A percentile compares a stretch with the other conserved stretches of the same genome.
Evolutionary conservation across 2,329 filamentous ascomycete genomes (phyloP).

Genomic region (Cercospora citrullina): DNA sequence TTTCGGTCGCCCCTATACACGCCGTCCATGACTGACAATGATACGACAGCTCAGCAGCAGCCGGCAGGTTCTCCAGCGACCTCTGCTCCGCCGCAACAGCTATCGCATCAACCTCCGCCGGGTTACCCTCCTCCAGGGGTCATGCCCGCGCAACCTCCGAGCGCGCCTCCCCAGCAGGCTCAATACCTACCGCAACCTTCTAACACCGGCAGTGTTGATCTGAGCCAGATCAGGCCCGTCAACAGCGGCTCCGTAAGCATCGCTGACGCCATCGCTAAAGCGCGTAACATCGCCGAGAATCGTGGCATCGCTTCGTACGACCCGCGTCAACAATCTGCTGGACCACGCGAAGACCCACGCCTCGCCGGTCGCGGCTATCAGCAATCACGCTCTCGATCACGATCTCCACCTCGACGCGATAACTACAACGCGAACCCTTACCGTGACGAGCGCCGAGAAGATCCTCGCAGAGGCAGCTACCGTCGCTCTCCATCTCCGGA

Average conservation of each 20-base stretch:
- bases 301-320: conserved; percentile 63
- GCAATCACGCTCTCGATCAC: conserved; percentile 65
- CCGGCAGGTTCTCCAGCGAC: conserved; percentile 36
- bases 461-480: conserved; percentile 58
- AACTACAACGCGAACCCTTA: conserved; percentile 70
- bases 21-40: conserved; percentile 8
- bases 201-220: conserved; percentile 72
- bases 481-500: conserved; percentile 71
- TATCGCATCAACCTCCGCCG: conserved; percentile 42
- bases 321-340: conserved; percentile 34
- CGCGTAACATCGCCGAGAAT: conserved; percentile 76
- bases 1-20: neutral
- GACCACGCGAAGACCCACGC: conserved; percentile 47
- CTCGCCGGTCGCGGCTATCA: conserved; percentile 59
- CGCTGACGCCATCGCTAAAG: conserved; percentile 80
- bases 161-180: conserved; percentile 33
- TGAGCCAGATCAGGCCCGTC: conserved; percentile 76
- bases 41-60: conserved; percentile 39
- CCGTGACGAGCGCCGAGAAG: conserved; percentile 77
- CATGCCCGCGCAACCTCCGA: conserved; percentile 42
- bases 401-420: conserved; percentile 68
- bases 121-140: conserved; percentile 45
- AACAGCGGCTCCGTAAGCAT: conserved; percentile 81
- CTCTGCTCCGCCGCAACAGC: conserved; percentile 50
- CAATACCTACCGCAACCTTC: conserved; percentile 64